phyloP scores from a whole-genome alignment of 2,329 filamentous ascomycete species.

The Stachybotrys chartarum region DNA sequence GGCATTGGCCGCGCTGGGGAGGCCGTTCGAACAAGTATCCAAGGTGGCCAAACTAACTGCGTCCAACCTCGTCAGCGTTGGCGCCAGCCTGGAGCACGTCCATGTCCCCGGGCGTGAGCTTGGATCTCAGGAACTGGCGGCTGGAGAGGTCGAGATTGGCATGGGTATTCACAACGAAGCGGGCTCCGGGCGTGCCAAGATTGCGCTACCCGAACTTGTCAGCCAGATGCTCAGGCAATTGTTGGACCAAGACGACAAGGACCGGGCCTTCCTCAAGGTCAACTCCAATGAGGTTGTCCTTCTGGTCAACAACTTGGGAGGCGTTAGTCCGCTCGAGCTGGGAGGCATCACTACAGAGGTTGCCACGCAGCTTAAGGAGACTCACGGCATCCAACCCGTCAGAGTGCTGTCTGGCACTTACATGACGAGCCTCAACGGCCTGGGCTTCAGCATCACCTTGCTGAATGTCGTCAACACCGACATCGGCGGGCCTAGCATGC shows the following conservation, averaged over 20 bases:
- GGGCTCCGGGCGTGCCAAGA: slow-evolving; percentile 44
- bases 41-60: slow-evolving; percentile 64
- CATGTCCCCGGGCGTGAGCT: slow-evolving; percentile 75
- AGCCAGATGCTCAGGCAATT: slow-evolving; percentile 63
- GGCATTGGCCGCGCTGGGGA: slow-evolving; percentile 68
- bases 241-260: slow-evolving; percentile 56
- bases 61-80: slow-evolving; percentile 75
- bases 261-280: slow-evolving; percentile 63
- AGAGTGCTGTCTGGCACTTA: slow-evolving; percentile 63
- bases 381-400: slow-evolving; percentile 54
- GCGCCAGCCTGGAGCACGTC: slow-evolving; percentile 82
- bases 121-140: slow-evolving; percentile 48
- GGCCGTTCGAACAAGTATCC: slow-evolving; percentile 62
- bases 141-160: slow-evolving; percentile 55
- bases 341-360: slow-evolving; percentile 66
- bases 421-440: slow-evolving; percentile 72
- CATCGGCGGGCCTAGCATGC: slow-evolving; percentile 52
- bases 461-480: slow-evolving; percentile 56
- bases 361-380: slow-evolving; percentile 50
- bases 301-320: slow-evolving; percentile 69
- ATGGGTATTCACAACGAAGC: slow-evolving; percentile 76
- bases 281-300: slow-evolving; percentile 59
- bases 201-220: slow-evolving; percentile 48
- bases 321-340: slow-evolving; percentile 65
- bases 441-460: slow-evolving; percentile 67